Evolutionary conservation across 2,329 filamentous ascomycete species (phyloP).

Genomic region (Mariannaea sp.): DNA sequence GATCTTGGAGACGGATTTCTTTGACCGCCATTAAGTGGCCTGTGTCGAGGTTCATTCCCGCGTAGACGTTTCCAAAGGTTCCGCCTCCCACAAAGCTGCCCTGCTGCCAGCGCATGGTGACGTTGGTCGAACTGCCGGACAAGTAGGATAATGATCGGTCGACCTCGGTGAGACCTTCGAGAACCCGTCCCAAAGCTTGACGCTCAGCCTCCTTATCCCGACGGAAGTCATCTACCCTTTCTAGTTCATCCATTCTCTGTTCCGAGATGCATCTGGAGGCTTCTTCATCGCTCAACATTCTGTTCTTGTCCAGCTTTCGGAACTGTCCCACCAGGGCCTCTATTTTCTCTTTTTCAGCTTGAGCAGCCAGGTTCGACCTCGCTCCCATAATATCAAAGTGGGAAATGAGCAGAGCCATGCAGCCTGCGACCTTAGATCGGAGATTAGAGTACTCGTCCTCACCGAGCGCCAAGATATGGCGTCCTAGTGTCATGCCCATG

Average conservation of each 20-base stretch:
- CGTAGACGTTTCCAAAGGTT: constrained; percentile 96
- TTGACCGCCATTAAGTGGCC: constrained; percentile 98
- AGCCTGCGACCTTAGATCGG: constrained; percentile 88
- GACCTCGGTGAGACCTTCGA: constrained; percentile 94
- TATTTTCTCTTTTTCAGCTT: constrained; percentile 87
- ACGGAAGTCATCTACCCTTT: constrained; percentile 76
- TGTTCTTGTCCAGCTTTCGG: constrained; percentile 77
- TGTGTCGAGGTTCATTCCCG: constrained; percentile 94
- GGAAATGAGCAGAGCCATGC: constrained; percentile 95
- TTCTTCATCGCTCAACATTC: constrained; percentile 79
- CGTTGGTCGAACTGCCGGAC: constrained; percentile 91
- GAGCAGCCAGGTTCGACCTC: constrained; percentile 87
- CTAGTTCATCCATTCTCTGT: constrained; percentile 74
- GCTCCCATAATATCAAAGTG: constrained; percentile 99
- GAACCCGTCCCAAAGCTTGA: constrained; percentile 84
- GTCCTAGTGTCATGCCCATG: constrained; percentile 94
- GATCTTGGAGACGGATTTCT: constrained; percentile 95
- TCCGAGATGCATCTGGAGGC: constrained; percentile 75
- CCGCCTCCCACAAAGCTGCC: constrained; percentile 97
- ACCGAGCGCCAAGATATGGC: constrained; percentile 88
- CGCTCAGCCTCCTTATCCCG: constrained; percentile 82
- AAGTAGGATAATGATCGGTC: constrained; percentile 93
- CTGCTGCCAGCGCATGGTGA: constrained; percentile 96
- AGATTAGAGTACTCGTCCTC: constrained; percentile 85
- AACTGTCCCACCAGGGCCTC: constrained; percentile 80